Evolutionary conservation across 805 yeast species (phyloP).

Genomic region (Candida multigemmis): DNA sequence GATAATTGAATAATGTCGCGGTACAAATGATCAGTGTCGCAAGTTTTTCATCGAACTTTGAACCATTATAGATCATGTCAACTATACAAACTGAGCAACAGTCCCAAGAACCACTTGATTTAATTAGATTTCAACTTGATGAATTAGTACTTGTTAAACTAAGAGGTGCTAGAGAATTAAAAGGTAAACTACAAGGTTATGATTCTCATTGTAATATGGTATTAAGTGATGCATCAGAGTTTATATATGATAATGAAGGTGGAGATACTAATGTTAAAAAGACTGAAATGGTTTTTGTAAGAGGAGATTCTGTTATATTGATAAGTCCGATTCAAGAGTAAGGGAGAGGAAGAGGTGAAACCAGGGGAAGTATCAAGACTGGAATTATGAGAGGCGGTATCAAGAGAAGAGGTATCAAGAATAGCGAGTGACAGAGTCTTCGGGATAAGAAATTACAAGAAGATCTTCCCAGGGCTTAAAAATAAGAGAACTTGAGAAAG

Average conservation of each 20-base stretch:
- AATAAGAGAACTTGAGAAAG: no score
- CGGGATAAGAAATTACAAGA: no score
- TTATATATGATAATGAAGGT: conserved; percentile 51
- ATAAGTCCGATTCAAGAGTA: conserved; percentile 39
- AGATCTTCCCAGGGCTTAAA: no score
- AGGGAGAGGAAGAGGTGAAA: no score
- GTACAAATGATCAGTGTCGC: no score
- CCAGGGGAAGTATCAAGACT: no score
- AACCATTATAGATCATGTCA: no score
- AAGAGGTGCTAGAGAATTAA: conserved; percentile 89
- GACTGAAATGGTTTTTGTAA: conserved; percentile 85
- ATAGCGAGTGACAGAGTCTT: no score
- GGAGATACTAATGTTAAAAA: conserved; percentile 39
- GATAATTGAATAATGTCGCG: no score
- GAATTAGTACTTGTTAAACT: conserved; percentile 82
- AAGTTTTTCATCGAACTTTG: no score
- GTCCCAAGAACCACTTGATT: conserved; percentile 74
- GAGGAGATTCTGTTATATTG: conserved; percentile 96
- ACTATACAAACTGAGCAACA: conserved; percentile 22
- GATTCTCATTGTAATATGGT: conserved; percentile 97
- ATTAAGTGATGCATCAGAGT: conserved; percentile 85
- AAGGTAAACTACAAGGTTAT: conserved; percentile 85
- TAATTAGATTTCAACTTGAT: conserved; percentile 77
- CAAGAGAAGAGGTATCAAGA: no score
- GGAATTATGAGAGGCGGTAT: no score